phyloP scores from a whole-genome alignment of 345 rosid genomes.

The Murraya paniculata region DNA sequence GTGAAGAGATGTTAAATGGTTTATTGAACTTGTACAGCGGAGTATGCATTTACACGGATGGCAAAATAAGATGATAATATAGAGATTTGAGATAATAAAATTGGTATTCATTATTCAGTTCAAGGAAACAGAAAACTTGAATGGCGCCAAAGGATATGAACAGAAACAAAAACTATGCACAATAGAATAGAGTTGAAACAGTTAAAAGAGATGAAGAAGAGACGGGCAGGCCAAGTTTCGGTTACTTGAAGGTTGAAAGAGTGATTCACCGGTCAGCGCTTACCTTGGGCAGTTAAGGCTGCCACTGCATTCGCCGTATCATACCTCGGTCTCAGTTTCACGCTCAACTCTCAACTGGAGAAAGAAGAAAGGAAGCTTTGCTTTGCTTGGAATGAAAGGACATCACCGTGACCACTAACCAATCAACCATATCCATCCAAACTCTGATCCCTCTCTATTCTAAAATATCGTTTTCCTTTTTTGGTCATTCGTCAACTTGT shows the following conservation, averaged over 20 bases:
- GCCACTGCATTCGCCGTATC: not conserved
- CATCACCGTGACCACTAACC: slow-evolving; percentile 19
- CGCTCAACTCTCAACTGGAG: not conserved
- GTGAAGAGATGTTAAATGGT: no score
- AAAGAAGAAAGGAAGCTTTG: not conserved
- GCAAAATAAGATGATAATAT: no score
- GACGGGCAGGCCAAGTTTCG: not conserved
- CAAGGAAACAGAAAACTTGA: not conserved
- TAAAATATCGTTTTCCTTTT: not conserved
- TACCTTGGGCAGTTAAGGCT: slow-evolving; percentile 11
- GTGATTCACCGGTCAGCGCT: not conserved
- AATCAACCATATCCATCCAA: slow-evolving; percentile 18
- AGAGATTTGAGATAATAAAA: not conserved
- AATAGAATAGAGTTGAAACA: not conserved
- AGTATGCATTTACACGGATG: no score
- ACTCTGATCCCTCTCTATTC: no score
- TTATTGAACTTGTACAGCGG: no score
- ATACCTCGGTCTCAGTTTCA: no score
- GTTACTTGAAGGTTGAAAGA: slow-evolving; percentile 1
- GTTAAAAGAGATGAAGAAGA: not conserved
- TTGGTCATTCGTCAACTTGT: not conserved
- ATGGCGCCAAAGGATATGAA: not conserved
- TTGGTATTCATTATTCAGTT: not conserved
- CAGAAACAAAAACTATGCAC: not conserved
- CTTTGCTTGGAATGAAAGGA: slow-evolving; percentile 12